phyloP scores from a whole-genome alignment of 768 basidiomycete genomes.

The Boletus insuetus region DNA sequence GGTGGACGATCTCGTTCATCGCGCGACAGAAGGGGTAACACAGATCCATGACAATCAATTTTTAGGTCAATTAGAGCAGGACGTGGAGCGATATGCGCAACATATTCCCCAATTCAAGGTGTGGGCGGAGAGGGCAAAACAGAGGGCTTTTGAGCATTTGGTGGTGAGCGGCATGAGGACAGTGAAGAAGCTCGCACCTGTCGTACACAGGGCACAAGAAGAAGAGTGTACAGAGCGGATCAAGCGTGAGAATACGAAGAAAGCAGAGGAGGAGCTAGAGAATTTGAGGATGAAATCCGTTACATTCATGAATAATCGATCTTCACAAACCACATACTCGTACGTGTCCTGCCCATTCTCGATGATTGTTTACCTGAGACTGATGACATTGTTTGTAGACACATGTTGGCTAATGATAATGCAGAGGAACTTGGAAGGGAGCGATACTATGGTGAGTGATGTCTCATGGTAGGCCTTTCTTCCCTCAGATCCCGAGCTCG shows the following conservation, averaged over 20 bases:
- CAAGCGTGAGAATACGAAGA: not conserved
- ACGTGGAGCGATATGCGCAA: not conserved
- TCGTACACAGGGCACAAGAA: constrained; percentile 10
- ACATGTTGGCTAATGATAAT: constrained; percentile 6
- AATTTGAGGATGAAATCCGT: constrained; percentile 19
- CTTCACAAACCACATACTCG: not conserved
- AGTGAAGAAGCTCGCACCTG: constrained; percentile 8
- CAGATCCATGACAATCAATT: not conserved
- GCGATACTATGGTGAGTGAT: no score
- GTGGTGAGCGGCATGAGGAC: not conserved
- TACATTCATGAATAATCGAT: constrained; percentile 13
- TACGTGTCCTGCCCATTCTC: not conserved
- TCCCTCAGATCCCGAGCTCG: no score
- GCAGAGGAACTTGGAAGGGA: no score
- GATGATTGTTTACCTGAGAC: not conserved
- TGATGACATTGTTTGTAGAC: not conserved
- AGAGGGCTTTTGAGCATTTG: not conserved
- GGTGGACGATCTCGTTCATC: not conserved
- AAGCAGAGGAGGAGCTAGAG: constrained; percentile 5
- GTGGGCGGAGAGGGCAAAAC: not conserved
- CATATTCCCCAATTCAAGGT: not conserved
- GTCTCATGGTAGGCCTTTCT: no score
- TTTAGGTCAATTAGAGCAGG: not conserved
- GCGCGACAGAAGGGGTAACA: not conserved
- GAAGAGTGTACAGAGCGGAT: not conserved